These are phyloP conservation scores for Pulveroboletus sp. DNA, from an alignment of 768 basidiomycete genomes.

Conservation along the genomic window DNA sequence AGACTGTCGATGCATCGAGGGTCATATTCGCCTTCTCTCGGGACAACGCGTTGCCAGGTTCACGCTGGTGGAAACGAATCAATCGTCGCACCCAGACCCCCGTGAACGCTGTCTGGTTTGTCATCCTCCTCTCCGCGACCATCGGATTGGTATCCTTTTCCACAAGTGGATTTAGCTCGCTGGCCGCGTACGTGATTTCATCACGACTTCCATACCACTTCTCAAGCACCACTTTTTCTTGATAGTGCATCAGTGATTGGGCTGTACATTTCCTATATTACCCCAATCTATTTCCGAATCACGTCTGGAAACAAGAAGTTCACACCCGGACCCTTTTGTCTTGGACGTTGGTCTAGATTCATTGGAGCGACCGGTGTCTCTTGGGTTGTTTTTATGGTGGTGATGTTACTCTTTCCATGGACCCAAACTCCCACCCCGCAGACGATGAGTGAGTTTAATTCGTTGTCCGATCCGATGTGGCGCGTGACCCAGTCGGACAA, in stretches of 20 bases:
- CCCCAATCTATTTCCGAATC: slow-evolving; percentile 36
- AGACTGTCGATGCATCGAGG: slow-evolving; percentile 45
- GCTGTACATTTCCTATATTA: slow-evolving; percentile 37
- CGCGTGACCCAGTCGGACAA: background rate
- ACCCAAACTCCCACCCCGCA: slow-evolving; percentile 16
- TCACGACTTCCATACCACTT: background rate
- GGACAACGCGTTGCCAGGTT: slow-evolving; percentile 38
- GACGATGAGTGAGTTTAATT: slow-evolving; percentile 33
- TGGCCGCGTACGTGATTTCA: slow-evolving; percentile 29
- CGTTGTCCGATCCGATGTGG: background rate
- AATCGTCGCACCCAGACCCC: slow-evolving; percentile 34
- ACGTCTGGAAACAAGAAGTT: slow-evolving; percentile 33
- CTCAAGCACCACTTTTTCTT: background rate
- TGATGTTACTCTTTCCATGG: slow-evolving; percentile 35
- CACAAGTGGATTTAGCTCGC: slow-evolving; percentile 29
- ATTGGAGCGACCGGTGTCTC: slow-evolving; percentile 29
- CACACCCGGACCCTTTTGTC: slow-evolving; percentile 34
- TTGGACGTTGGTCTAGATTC: slow-evolving; percentile 28
- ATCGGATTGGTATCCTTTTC: slow-evolving; percentile 36
- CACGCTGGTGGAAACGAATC: slow-evolving; percentile 35
- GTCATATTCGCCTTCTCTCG: slow-evolving; percentile 44
- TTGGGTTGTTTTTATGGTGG: slow-evolving; percentile 34
- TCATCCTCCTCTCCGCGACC: slow-evolving; percentile 29
- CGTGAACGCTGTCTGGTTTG: slow-evolving; percentile 41
- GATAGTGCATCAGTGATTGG: slow-evolving; percentile 33